Evolutionary conservation across 306 rosid genomes (phyloP), one percentile per base, ranked within the genome.

Genomic region (Dicorynia guianensis): DNA sequence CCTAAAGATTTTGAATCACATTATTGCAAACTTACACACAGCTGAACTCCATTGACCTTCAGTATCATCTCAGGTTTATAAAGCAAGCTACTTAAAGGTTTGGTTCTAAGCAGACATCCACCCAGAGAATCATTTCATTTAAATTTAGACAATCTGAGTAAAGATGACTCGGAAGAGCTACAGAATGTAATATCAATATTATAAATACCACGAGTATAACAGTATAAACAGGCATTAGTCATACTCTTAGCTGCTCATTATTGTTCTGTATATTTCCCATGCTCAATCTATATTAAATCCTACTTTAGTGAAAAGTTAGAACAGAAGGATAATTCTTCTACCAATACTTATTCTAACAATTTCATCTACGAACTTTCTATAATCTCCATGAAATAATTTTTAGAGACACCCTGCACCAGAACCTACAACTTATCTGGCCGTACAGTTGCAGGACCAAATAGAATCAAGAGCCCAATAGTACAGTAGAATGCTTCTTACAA

Each of bases 51-150:
- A 48, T 35, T 62, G 77, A 39, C 19, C 33, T 30, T 35, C 35
- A 56, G 69, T 65, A 56, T 30, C 62, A 53, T 47, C 50, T 43
- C 44, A 69, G 60, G 20, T 42, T 75, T 54, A 17, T 36, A 18
- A 53, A 8, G 56, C 53, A 19, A 39, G 54, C 49, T 36, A 76
- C 39, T 76, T 55, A 66, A 43, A 43, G 19, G 34, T 66, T 10
- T 7, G 57, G 19, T 46, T 74, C 59, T 52, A 55, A 67, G 35
- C 7, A 12, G 62, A 76, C 44, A 12, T 48, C 57, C 11, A 55
- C 54, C 54, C 3, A 69, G 55, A 73, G 47, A 60, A 52, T 61
- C 72, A 34, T 49, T 49, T 61, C 44, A 46, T 69, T 48, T 63
- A 49, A 35, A 63, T 56, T 69, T 8, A 47, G 20, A 46, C 44